Evolutionary conservation across 306 rosid genomes (phyloP).

Genomic region (Luffa acutangula): DNA sequence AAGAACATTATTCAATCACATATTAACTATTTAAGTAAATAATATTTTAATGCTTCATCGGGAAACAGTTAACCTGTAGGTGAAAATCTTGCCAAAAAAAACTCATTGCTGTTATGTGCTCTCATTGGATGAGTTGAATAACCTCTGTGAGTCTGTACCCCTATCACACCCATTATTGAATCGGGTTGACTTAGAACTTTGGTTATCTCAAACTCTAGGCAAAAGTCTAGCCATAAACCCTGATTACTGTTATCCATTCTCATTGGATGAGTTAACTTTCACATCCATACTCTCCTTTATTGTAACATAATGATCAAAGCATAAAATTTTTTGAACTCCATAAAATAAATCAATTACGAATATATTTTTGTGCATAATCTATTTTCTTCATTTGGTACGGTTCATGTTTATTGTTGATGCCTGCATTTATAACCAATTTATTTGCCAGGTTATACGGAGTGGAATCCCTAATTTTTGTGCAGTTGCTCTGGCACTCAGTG

Average conservation of each 20-base stretch:
- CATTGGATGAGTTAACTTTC: not conserved
- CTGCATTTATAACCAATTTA: constrained; percentile 3
- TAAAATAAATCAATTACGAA: too few relatives aligned
- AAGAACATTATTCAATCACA: not conserved
- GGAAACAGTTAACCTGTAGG: not conserved
- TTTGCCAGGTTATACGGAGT: constrained; percentile 80
- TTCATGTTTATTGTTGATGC: not conserved
- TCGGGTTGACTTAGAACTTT: too few relatives aligned
- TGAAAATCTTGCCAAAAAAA: too few relatives aligned
- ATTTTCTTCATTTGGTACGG: not conserved
- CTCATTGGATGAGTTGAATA: too few relatives aligned
- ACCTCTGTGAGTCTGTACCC: too few relatives aligned
- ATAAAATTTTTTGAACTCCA: too few relatives aligned
- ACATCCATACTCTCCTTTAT: too few relatives aligned
- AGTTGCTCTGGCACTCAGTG: constrained; percentile 80
- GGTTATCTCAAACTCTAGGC: not conserved
- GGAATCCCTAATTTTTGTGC: constrained; percentile 94
- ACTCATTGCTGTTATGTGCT: too few relatives aligned
- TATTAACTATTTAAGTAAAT: not conserved
- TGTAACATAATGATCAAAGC: too few relatives aligned
- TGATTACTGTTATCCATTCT: not conserved
- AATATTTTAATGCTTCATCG: too few relatives aligned
- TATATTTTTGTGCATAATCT: not conserved
- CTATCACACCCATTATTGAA: too few relatives aligned
- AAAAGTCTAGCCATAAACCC: not conserved